Percentiles rank a stretch among this genome's conserved stretches.
Conservation (phyloP, 495 filamentous ascomycete species). For the Cercophora scortea region DNA sequence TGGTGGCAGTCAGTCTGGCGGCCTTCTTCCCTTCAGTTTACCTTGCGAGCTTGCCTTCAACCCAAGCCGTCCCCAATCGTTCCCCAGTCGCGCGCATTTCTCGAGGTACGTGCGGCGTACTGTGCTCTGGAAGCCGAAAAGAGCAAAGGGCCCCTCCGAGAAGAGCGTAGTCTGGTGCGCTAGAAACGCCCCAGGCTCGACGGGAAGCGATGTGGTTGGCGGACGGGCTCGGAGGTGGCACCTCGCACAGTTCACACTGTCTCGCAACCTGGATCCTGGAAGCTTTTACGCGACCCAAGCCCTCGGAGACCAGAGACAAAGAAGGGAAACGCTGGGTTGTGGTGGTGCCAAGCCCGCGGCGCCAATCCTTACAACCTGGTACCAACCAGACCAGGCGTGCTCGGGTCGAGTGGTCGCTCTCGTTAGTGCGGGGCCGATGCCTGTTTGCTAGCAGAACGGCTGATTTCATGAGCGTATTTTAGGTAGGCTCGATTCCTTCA, state of each 20-base stretch:
- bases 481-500: too few species aligned
- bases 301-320: conserved; percentile 3
- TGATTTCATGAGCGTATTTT: too few species aligned
- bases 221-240: background rate
- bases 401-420: too few species aligned
- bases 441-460: too few species aligned
- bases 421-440: too few species aligned
- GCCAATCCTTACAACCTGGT: background rate
- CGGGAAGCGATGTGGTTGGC: background rate
- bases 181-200: background rate
- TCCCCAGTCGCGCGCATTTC: too few species aligned
- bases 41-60: too few species aligned
- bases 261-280: background rate
- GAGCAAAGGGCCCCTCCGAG: too few species aligned
- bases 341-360: background rate
- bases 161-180: too few species aligned
- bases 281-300: conserved; percentile 11
- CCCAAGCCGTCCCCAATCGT: background rate
- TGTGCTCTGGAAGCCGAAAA: background rate
- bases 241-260: background rate
- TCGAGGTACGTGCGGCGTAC: background rate
- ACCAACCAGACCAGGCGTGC: too few species aligned
- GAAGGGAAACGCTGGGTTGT: background rate
- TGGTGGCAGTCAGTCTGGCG: too few species aligned
- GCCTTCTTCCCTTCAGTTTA: background rate